A percentile compares a stretch with the other conserved stretches of the same genome.
Evolutionary conservation across 495 filamentous ascomycete genomes (phyloP).

Genomic region (Margaritispora aquatica): DNA sequence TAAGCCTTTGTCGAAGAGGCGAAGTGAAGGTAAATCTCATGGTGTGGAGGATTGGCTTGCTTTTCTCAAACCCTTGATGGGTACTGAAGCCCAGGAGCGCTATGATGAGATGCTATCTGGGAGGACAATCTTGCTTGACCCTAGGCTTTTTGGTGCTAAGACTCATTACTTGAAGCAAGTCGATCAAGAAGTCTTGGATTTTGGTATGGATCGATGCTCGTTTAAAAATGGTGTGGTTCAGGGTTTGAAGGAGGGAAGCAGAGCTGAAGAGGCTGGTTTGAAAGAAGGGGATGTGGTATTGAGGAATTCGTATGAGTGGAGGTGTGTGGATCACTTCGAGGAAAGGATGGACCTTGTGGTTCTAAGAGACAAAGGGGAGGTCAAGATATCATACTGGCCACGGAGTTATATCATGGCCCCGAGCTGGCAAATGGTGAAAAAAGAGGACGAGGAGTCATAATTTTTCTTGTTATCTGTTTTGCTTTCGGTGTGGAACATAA

Average conservation of each 20-base stretch:
- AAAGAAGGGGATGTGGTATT: constrained; percentile 17
- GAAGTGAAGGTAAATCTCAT: constrained; percentile 4
- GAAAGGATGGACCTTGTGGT: constrained; percentile 9
- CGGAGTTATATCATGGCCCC: constrained; percentile 6
- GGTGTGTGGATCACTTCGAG: constrained; percentile 15
- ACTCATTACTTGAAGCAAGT: constrained; percentile 9
- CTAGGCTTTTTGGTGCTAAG: constrained; percentile 8
- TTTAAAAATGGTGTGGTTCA: constrained; percentile 10
- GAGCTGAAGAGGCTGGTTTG: constrained; percentile 18
- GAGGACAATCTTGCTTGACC: constrained; percentile 2
- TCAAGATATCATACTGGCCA: constrained; percentile 14
- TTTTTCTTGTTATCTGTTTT: no score
- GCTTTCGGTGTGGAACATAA: no score
- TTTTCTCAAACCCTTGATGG: constrained; percentile 9
- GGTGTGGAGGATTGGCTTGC: constrained; percentile 12
- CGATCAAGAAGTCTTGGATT: constrained; percentile 17
- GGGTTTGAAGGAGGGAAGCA: constrained; percentile 9
- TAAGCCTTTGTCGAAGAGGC: constrained; percentile 5
- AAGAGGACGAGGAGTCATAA: constrained; percentile 1
- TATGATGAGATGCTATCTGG: constrained; percentile 14
- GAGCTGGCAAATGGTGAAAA: constrained; percentile 13
- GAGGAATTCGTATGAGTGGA: constrained; percentile 7
- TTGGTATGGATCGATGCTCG: constrained; percentile 16
- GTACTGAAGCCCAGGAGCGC: constrained; percentile 2
- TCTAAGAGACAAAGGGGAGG: constrained; percentile 4